phyloP scores from a whole-genome alignment of 2,329 filamentous ascomycete species.

The Aspergillus pseudoglaucus region DNA sequence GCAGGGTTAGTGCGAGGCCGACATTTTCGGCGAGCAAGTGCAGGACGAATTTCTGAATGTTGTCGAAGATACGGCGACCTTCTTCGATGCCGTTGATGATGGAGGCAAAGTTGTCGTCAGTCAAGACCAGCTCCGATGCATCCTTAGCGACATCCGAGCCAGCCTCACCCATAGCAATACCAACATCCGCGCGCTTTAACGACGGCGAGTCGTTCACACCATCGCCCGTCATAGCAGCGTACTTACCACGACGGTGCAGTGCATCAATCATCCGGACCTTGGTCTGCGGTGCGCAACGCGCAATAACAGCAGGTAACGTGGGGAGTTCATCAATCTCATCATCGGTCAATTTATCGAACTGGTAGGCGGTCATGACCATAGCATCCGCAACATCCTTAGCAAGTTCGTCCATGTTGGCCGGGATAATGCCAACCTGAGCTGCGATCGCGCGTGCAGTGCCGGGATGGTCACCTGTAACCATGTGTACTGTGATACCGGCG shows the following conservation, averaged over 20 bases:
- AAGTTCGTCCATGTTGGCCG: constrained; percentile 53
- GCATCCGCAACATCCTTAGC: constrained; percentile 58
- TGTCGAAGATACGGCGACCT: constrained; percentile 79
- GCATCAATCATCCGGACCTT: constrained; percentile 83
- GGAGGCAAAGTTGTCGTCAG: constrained; percentile 81
- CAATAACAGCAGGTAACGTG: constrained; percentile 52
- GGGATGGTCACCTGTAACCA: constrained; percentile 78
- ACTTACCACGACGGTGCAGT: constrained; percentile 52
- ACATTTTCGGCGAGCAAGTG: constrained; percentile 76
- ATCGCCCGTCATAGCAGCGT: constrained; percentile 84
- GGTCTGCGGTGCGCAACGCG: constrained; percentile 52
- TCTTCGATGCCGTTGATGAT: constrained; percentile 80
- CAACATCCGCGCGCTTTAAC: constrained; percentile 73
- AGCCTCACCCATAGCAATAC: constrained; percentile 77
- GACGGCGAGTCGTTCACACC: constrained; percentile 84
- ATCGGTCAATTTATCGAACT: constrained; percentile 72
- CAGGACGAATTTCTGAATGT: constrained; percentile 82
- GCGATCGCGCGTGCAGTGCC: constrained; percentile 74
- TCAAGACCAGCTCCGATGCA: constrained; percentile 59
- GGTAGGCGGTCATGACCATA: constrained; percentile 67
- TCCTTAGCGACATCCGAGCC: constrained; percentile 77
- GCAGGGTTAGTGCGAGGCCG: constrained; percentile 72
- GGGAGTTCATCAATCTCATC: constrained; percentile 60
- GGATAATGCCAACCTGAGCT: constrained; percentile 70
- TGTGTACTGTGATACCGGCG: constrained; percentile 72